Evolutionary conservation across 129 eudicot genomes (phyloP), one percentile per base, ranked within the genome.

Genomic region (Rutidosis leptorrhynchoides): DNA sequence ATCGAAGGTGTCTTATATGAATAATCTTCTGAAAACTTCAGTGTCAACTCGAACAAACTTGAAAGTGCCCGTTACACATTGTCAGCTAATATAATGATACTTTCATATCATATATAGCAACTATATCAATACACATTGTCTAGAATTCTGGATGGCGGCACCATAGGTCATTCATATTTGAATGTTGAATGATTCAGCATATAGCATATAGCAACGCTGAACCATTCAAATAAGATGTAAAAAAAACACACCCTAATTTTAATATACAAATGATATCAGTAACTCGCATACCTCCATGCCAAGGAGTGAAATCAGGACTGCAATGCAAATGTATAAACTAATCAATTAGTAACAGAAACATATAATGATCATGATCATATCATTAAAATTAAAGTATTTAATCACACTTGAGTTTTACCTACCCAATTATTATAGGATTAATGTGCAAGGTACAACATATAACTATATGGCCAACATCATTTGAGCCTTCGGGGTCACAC

Each of bases 271-370:
- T 16, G 35, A 54, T 1, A 27, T 19, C 2, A 32, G 25, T 14
- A 7, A 51, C 24, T 62, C 29, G 59, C 54, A 2, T 46, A 84
- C 90, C 90, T 81, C 90, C 90, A 59, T 84, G 84, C 86, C 90
- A 84, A 49, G 90, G 90, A 58, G 90, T 81, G n/a, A n/a, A n/a
- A 78, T 84, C 89, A 2, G 89, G 89, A 20, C 89, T 84, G 79
- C 83, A 84, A 79, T 12, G 9, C 63, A 61, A 40, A 72, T 14
- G 67, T 3, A 51, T 12, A 58, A 58, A 21, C 42, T n/a, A 58
- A 21, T 30, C 53, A 55, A 68, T 56, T 3, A 69, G 72, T 14
- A 20, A 26, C 12, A 16, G 24, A 32, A 20, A n/a, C n/a, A n/a
- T n/a, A 20, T 42, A 59, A 74, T 0, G n/a, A n/a, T n/a, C n/a